phyloP scores from a whole-genome alignment of 1,284 basidiomycete species.

The Sporisorium sorghi region DNA sequence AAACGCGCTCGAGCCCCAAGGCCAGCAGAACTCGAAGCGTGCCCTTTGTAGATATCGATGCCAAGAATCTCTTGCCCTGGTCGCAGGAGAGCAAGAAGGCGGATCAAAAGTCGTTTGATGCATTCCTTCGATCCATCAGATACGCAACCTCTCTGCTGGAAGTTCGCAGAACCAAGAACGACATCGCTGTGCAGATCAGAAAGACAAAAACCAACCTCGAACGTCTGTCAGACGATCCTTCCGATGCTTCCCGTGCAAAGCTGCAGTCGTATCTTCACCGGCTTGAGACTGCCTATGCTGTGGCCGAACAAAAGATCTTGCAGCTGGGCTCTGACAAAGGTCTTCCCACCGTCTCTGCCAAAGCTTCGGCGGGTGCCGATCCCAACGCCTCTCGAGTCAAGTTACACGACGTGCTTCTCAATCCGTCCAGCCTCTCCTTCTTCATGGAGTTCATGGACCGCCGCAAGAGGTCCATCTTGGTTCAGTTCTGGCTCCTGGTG shows the following conservation, averaged over 20 bases:
- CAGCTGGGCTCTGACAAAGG: slow-evolving; percentile 74
- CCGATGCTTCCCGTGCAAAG: slow-evolving; percentile 30
- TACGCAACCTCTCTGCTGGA: slow-evolving; percentile 49
- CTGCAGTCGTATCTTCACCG: slow-evolving; percentile 81
- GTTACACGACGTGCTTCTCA: slow-evolving; percentile 77
- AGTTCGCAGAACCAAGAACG: slow-evolving; percentile 51
- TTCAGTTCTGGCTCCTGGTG: slow-evolving; percentile 97
- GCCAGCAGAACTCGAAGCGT: slow-evolving; percentile 12
- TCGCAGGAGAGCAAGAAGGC: slow-evolving; percentile 32
- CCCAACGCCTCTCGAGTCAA: slow-evolving; percentile 43
- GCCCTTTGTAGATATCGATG: slow-evolving; percentile 22
- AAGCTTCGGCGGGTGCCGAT: slow-evolving; percentile 42
- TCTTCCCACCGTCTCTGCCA: slow-evolving; percentile 26
- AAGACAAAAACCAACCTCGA: slow-evolving; percentile 53
- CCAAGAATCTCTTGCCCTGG: slow-evolving; percentile 34
- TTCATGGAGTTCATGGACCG: slow-evolving; percentile 99
- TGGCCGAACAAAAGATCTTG: slow-evolving; percentile 84
- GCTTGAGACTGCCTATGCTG: slow-evolving; percentile 85
- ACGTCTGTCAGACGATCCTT: slow-evolving; percentile 28
- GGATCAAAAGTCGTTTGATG: slow-evolving; percentile 48
- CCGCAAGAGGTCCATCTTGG: slow-evolving; percentile 81
- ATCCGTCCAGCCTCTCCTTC: slow-evolving; percentile 89
- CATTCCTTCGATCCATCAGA: slow-evolving; percentile 43
- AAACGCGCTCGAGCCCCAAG: slow-evolving; percentile 38
- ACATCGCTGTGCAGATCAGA: slow-evolving; percentile 53